These are phyloP conservation scores for Ogataea siamensis DNA, from an alignment of 805 yeast genomes.

Conservation along the genomic window DNA sequence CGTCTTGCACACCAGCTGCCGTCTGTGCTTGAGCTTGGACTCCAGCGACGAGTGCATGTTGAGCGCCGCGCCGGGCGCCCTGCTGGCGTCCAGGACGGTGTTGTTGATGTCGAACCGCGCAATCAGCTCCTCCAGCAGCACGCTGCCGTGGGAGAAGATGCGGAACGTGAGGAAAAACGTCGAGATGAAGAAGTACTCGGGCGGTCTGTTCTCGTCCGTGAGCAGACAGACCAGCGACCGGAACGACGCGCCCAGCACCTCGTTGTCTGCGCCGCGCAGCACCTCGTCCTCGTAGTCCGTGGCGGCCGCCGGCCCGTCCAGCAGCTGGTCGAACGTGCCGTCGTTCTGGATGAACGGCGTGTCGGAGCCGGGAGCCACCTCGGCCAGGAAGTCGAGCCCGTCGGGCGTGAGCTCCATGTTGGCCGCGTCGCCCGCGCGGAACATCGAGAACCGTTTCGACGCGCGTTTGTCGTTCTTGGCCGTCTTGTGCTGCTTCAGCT, in stretches of 20 bases:
- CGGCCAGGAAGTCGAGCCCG: slow-evolving; percentile 44
- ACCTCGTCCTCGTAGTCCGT: slow-evolving; percentile 42
- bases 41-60: slow-evolving; percentile 40
- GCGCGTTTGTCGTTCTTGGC: slow-evolving; percentile 23
- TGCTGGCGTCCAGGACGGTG: slow-evolving; percentile 32
- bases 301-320: slow-evolving; percentile 5
- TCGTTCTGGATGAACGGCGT: slow-evolving; percentile 32
- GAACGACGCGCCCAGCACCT: slow-evolving; percentile 67
- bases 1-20: slow-evolving; percentile 64
- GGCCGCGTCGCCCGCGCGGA: slow-evolving; percentile 50
- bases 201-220: slow-evolving; percentile 63
- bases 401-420: slow-evolving; percentile 45
- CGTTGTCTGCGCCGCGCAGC: slow-evolving; percentile 48
- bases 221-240: slow-evolving; percentile 62
- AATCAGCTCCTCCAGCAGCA: slow-evolving; percentile 66
- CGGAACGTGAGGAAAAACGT: slow-evolving; percentile 78
- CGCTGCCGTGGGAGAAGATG: slow-evolving; percentile 63
- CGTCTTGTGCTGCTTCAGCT: slow-evolving; percentile 25
- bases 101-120: slow-evolving; percentile 58
- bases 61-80: slow-evolving; percentile 18
- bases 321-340: slow-evolving; percentile 24
- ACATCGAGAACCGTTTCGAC: slow-evolving; percentile 46
- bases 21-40: slow-evolving; percentile 53
- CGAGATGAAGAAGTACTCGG: slow-evolving; percentile 65
- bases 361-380: slow-evolving; percentile 23